phyloP scores from a whole-genome alignment of 2,329 filamentous ascomycete species.

The Botryotinia narcissicola region DNA sequence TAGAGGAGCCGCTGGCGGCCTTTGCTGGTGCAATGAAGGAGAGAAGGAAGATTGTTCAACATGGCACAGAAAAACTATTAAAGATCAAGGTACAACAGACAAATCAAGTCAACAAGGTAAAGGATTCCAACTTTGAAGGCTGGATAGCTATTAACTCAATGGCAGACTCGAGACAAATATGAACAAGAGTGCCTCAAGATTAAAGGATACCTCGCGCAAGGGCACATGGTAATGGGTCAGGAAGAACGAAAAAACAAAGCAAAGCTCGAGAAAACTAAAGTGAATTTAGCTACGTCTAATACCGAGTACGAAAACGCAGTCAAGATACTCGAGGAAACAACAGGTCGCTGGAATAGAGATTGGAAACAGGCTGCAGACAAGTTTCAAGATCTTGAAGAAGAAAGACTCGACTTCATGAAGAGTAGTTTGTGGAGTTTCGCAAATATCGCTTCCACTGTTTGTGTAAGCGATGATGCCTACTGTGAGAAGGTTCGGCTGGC shows the following conservation, averaged over 20 bases:
- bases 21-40: slow-evolving; percentile 97
- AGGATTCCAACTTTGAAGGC: slow-evolving; percentile 29
- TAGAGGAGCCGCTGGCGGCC: slow-evolving; percentile 88
- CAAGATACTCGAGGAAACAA: slow-evolving; percentile 92
- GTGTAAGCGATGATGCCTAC: slow-evolving; percentile 92
- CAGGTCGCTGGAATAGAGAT: slow-evolving; percentile 91
- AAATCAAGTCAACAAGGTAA: slow-evolving; percentile 82
- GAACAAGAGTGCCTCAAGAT: slow-evolving; percentile 98
- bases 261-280: slow-evolving; percentile 97
- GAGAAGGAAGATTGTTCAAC: slow-evolving; percentile 91
- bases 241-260: slow-evolving; percentile 99
- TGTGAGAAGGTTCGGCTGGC: slow-evolving; percentile 95
- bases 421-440: slow-evolving; percentile 97
- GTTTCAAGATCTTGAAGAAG: slow-evolving; percentile 98
- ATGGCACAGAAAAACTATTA: slow-evolving; percentile 87
- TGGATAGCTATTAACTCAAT: slow-evolving; percentile 24
- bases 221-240: slow-evolving; percentile 99
- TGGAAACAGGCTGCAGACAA: slow-evolving; percentile 99
- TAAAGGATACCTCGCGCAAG: slow-evolving; percentile 96
- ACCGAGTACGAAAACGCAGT: slow-evolving; percentile 91
- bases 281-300: slow-evolving; percentile 87
- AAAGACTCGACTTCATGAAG: slow-evolving; percentile 94
- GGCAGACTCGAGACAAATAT: slow-evolving; percentile 81
- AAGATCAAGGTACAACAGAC: slow-evolving; percentile 95
- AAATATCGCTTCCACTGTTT: slow-evolving; percentile 95